Evolutionary conservation across 306 rosid genomes (phyloP), one percentile per base, ranked within the genome.

Genomic region (Malus orientalis): DNA sequence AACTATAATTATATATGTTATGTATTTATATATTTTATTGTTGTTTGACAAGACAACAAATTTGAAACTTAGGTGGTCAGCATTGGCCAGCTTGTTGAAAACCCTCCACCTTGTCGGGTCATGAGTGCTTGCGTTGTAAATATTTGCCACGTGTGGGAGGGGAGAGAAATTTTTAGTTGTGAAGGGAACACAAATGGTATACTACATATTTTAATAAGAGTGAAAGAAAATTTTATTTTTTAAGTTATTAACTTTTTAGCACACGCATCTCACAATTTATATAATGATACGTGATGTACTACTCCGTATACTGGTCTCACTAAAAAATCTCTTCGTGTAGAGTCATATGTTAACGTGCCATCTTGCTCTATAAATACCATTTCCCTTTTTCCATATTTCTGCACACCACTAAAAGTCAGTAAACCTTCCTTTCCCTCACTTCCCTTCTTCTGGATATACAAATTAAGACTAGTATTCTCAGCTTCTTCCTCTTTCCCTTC

Each of bases 291-390:
- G 6, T 32, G 6, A 32, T 32, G 33, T 4, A 32, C 3, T 5
- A 32, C 1, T 0, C 3, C 0, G 1, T 4, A 0, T 32, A 4
- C 33, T 0, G 33, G 0, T 32, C 33, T 0, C 32, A 3, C 29
- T 27, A 2, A 30, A 30, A 30, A 30, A 3, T 3, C 2, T 30
- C 4, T 3, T 2, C 6, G 36, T 32, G 36, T 32, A 32, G 6
- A 32, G 38, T 36, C 7, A 33, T 1, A 36, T 6, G 38, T 36
- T 3, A 10, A 11, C 14, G 2, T 57, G 18, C 8, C 66, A 13
- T 61, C 38, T 18, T 6, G 67, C 4, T 5, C 67, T 27, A 61
- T 61, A 27, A 27, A 61, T 27, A 5, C 9, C 66, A 25, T 27
- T 27, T 16, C 14, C 4, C 32, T 15, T 61, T 25, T 23, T 6